A percentile compares a stretch with the other conserved stretches of the same genome.
phyloP scores from a whole-genome alignment of 345 rosid genomes.

The Sisymbrium altissimum region DNA sequence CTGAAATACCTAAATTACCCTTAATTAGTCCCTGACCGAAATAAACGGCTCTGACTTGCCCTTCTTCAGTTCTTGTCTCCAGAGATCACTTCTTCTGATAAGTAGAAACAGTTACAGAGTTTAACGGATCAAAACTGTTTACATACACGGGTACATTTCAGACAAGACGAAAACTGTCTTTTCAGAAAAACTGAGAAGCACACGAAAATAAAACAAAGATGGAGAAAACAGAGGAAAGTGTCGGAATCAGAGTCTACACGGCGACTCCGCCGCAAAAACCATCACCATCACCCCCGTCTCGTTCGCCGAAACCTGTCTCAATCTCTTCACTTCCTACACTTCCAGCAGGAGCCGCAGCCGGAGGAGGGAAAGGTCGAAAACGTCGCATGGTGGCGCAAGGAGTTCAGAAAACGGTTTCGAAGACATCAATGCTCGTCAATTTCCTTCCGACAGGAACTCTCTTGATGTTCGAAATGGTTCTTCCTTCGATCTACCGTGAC shows the following conservation, averaged over 20 bases:
- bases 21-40: no score
- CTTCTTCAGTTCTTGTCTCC: neutral
- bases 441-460: slow-evolving; percentile 83
- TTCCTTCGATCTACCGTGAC: slow-evolving; percentile 52
- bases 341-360: slow-evolving; percentile 11
- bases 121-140: no score
- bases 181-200: neutral
- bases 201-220: slow-evolving; percentile 25
- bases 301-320: slow-evolving; percentile 18
- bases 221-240: slow-evolving; percentile 52
- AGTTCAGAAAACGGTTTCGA: slow-evolving; percentile 67
- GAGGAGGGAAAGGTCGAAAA: slow-evolving; percentile 39
- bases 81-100: neutral
- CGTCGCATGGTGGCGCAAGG: slow-evolving; percentile 63
- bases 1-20: slow-evolving; percentile 19
- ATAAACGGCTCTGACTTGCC: no score
- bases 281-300: slow-evolving; percentile 25
- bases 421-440: slow-evolving; percentile 64
- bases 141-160: neutral
- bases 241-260: slow-evolving; percentile 59
- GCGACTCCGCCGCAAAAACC: slow-evolving; percentile 41
- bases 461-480: slow-evolving; percentile 75
- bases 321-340: slow-evolving; percentile 28
- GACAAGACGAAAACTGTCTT: neutral
- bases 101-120: neutral